A percentile compares a stretch with the other conserved stretches of the same genome.
Evolutionary conservation across 2,329 filamentous ascomycete genomes (phyloP).

Genomic region (Diaporthe citrichinensis): DNA sequence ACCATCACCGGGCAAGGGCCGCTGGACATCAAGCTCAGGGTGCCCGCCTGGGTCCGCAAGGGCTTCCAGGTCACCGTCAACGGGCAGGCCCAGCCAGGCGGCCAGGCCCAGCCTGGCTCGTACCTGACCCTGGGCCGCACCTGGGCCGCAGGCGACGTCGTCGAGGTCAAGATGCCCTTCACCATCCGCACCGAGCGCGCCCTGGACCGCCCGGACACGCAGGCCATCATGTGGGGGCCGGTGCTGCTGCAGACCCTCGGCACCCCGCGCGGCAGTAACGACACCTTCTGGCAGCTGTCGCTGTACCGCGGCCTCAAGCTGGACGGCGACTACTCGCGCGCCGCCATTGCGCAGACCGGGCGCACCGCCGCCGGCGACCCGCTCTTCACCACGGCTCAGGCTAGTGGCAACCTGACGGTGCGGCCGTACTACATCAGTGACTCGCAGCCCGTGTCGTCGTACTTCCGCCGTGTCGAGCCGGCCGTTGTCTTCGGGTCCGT

Average conservation of each 20-base stretch:
- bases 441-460: conserved; percentile 48
- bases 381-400: conserved; percentile 44
- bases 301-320: conserved; percentile 50
- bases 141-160: conserved; percentile 49
- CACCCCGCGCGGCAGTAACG: conserved; percentile 42
- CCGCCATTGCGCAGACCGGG: conserved; percentile 45
- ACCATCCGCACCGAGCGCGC: conserved; percentile 50
- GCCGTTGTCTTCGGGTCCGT: conserved; percentile 48
- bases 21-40: conserved; percentile 50
- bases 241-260: conserved; percentile 50
- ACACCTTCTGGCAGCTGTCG: conserved; percentile 48
- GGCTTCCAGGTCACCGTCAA: conserved; percentile 49
- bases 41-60: conserved; percentile 49
- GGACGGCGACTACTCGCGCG: conserved; percentile 49
- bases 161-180: conserved; percentile 51
- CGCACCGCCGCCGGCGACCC: conserved; percentile 46
- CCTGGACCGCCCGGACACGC: conserved; percentile 51
- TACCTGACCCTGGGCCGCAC: conserved; percentile 49
- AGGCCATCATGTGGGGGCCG: conserved; percentile 51
- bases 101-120: conserved; percentile 44
- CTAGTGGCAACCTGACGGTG: conserved; percentile 42
- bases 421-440: conserved; percentile 52
- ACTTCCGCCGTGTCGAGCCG: conserved; percentile 51
- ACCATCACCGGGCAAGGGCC: conserved; percentile 48
- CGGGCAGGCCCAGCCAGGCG: conserved; percentile 43